Evolutionary conservation across 768 basidiomycete genomes (phyloP).

Genomic region (Arthromyces matolae): DNA sequence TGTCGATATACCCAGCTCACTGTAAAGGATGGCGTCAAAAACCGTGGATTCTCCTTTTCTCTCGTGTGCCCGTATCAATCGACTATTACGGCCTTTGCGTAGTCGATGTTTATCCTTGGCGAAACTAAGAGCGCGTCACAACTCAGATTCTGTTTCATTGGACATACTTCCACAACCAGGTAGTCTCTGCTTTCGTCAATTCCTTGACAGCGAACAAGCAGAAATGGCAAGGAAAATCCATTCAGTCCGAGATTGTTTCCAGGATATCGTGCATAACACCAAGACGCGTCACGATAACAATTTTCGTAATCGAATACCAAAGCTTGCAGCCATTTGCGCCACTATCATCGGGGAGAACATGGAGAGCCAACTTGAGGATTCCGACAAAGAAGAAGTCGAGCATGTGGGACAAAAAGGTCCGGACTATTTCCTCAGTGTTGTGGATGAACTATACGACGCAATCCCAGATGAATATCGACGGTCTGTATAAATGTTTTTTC

Average conservation of each 20-base stretch:
- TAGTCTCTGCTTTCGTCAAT: conserved; percentile 27
- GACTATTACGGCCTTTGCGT: conserved; percentile 23
- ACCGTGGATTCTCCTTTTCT: conserved; percentile 9
- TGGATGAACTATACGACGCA: conserved; percentile 45
- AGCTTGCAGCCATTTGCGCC: conserved; percentile 46
- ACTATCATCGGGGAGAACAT: conserved; percentile 45
- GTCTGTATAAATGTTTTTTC: conserved; percentile 27
- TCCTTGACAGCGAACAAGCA: conserved; percentile 29
- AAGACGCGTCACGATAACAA: background rate
- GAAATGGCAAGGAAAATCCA: conserved; percentile 45
- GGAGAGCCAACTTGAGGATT: conserved; percentile 24
- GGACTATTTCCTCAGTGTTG: conserved; percentile 22
- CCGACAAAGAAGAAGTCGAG: conserved; percentile 13
- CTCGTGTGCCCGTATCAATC: conserved; percentile 19
- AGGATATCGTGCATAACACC: conserved; percentile 43
- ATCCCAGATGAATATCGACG: conserved; percentile 50
- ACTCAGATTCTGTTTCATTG: conserved; percentile 26
- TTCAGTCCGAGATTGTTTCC: conserved; percentile 54
- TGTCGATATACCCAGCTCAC: background rate
- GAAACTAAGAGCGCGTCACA: conserved; percentile 1
- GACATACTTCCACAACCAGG: conserved; percentile 35
- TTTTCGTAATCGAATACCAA: conserved; percentile 19
- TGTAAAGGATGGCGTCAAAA: conserved; percentile 9
- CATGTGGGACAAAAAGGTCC: conserved; percentile 21
- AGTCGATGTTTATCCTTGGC: conserved; percentile 20